Evolutionary conservation across 305 asterid species (phyloP).

Genomic region (Rubia tinctorum): DNA sequence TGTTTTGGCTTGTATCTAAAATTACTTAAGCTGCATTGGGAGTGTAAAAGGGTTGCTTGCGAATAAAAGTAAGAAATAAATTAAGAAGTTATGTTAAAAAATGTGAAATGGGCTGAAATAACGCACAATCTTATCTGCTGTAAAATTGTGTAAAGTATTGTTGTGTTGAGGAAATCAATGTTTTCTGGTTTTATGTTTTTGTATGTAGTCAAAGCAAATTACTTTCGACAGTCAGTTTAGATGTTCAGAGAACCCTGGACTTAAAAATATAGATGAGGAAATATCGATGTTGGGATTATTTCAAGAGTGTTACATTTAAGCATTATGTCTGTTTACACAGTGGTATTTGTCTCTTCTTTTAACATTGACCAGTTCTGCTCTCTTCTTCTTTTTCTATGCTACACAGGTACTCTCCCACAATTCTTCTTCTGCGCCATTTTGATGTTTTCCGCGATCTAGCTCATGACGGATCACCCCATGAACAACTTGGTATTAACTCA

Average conservation of each 20-base stretch:
- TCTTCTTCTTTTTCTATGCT: conserved; percentile 18
- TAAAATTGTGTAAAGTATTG: neutral
- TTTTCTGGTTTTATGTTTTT: neutral
- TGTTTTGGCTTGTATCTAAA: neutral
- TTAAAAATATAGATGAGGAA: neutral
- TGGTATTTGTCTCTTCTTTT: conserved; percentile 7
- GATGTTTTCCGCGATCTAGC: conserved; percentile 67
- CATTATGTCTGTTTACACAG: neutral
- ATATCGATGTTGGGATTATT: neutral
- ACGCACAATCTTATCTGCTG: neutral
- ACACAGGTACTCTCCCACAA: conserved; percentile 76
- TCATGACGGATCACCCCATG: conserved; percentile 76
- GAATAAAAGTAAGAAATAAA: neutral
- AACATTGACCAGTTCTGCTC: conserved; percentile 1
- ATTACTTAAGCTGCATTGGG: neutral
- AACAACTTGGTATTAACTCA: conserved; percentile 72
- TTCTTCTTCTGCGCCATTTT: conserved; percentile 94
- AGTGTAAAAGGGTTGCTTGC: neutral
- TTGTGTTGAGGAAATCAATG: neutral
- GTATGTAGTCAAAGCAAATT: neutral
- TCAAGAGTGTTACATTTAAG: neutral
- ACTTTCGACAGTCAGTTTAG: neutral
- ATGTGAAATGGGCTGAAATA: too few relatives aligned
- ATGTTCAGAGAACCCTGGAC: neutral
- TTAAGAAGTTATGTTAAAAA: neutral